Evolutionary conservation across 371 early-diverging fungal genomes (phyloP).

Genomic region (Spraguea lophii): DNA sequence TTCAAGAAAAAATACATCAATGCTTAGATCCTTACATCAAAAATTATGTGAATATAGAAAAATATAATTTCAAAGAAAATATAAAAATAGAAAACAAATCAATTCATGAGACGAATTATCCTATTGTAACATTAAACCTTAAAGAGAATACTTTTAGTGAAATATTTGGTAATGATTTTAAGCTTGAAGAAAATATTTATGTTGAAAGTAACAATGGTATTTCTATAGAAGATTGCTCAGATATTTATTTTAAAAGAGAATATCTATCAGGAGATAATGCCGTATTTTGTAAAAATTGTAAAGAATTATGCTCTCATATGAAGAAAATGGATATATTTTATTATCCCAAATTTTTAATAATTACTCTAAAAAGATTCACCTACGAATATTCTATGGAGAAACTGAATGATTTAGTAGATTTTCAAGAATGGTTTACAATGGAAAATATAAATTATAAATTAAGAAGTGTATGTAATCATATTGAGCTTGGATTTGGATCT

Average conservation of each 20-base stretch:
- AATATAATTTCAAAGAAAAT: too few relatives aligned
- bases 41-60: too few relatives aligned
- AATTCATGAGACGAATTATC: too few relatives aligned
- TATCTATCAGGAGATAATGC: slow-evolving; percentile 56
- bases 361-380: slow-evolving; percentile 65
- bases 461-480: slow-evolving; percentile 19
- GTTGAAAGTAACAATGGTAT: neutral
- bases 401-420: slow-evolving; percentile 59
- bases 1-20: too few relatives aligned
- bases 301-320: slow-evolving; percentile 55
- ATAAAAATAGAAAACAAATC: too few relatives aligned
- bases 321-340: slow-evolving; percentile 65
- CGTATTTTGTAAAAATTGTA: slow-evolving; percentile 64
- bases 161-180: slow-evolving; percentile 1
- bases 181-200: neutral
- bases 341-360: slow-evolving; percentile 61
- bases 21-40: too few relatives aligned
- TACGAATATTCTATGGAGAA: slow-evolving; percentile 44
- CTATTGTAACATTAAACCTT: neutral
- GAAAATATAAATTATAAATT: slow-evolving; percentile 8
- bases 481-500: slow-evolving; percentile 1
- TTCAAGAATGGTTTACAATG: slow-evolving; percentile 19
- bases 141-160: neutral
- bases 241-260: slow-evolving; percentile 59
- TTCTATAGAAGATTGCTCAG: slow-evolving; percentile 49